Evolutionary conservation across 495 filamentous ascomycete genomes (phyloP), one percentile per base, ranked within the genome.

Genomic region (Aspergillus sclerotioniger): DNA sequence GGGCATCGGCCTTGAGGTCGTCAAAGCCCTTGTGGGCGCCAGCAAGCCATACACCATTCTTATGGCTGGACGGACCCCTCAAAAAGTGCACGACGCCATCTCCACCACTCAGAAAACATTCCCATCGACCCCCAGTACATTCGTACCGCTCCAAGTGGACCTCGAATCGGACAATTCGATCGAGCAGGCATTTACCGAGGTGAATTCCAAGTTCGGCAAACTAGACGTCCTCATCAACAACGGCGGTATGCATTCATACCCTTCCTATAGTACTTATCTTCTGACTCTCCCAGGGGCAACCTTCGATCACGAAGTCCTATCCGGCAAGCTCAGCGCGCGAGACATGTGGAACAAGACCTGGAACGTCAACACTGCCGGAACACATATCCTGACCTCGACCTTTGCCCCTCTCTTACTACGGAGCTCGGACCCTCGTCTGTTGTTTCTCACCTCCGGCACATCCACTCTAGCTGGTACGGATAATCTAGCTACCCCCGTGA

Each of bases 201-300:
- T 84, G 12, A 12, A 53, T 2, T 13, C 58, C 15, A 67, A 68
- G 15, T 69, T 75, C 53, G 80, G 78, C 21, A 71, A 65, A 25
- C 59, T 85, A 0, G 83, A 85, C 61, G 71, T 72, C 0, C 67
- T 85, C 7, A 60, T 83, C 60, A 82, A 85, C 68, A 85, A 83
- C 58, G 77, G 74, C 19, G 78, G 70, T 65, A 58, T 9, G 41
- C 19, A 39, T 33, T 1, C n/a, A 48, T 47, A 44, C 29, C 60
- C 31, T 35, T 10, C 8, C 37, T 43, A 33, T 15, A 8, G 9
- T 37, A 33, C 32, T 10, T 33, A 37, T 37, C 33, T 8, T 10
- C 33, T 37, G 33, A 43, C 6, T 41, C 6, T 31, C 32, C 32
- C 37, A 72, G 71, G 76, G 33, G 74, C 64, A 15, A 59, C 63